Evolutionary conservation across 179 eudicot genomes (phyloP).

Genomic region (Dionaea muscipula): DNA sequence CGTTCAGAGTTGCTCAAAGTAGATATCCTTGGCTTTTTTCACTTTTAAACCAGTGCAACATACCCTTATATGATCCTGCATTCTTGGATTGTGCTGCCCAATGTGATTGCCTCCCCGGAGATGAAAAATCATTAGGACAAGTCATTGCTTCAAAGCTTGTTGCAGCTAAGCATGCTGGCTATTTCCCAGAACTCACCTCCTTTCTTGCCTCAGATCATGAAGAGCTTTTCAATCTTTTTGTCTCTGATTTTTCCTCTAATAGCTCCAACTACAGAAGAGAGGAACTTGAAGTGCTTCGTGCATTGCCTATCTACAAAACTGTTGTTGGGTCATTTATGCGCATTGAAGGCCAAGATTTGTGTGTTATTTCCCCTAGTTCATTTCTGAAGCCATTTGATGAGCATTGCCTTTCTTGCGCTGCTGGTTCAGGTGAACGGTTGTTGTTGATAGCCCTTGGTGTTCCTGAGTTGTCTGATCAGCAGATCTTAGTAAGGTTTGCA

Average conservation of each 20-base stretch:
- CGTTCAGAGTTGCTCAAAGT: constrained; percentile 33
- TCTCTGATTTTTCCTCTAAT: constrained; percentile 56
- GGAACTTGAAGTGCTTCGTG: constrained; percentile 63
- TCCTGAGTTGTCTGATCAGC: constrained; percentile 70
- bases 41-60: constrained; percentile 80
- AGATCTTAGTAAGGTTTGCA: constrained; percentile 73
- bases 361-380: constrained; percentile 74
- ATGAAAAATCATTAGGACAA: constrained; percentile 62
- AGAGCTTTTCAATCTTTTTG: constrained; percentile 65
- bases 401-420: constrained; percentile 49
- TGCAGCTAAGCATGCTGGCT: constrained; percentile 78
- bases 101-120: constrained; percentile 53
- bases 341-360: constrained; percentile 47
- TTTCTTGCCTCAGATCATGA: constrained; percentile 57
- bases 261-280: constrained; percentile 53
- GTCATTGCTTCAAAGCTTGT: constrained; percentile 74
- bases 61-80: constrained; percentile 68
- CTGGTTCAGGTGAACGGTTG: constrained; percentile 46
- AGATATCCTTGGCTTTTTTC: constrained; percentile 81
- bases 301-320: constrained; percentile 79
- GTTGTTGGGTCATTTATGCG: constrained; percentile 62
- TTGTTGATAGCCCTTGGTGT: constrained; percentile 76
- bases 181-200: constrained; percentile 60
- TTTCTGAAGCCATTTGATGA: constrained; percentile 73
- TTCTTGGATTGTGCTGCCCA: constrained; percentile 72